Percentiles rank a stretch among this genome's conserved stretches.
phyloP scores from a whole-genome alignment of 225 moss, liverwort and hornwort species.

The Pleurozium schreberi region DNA sequence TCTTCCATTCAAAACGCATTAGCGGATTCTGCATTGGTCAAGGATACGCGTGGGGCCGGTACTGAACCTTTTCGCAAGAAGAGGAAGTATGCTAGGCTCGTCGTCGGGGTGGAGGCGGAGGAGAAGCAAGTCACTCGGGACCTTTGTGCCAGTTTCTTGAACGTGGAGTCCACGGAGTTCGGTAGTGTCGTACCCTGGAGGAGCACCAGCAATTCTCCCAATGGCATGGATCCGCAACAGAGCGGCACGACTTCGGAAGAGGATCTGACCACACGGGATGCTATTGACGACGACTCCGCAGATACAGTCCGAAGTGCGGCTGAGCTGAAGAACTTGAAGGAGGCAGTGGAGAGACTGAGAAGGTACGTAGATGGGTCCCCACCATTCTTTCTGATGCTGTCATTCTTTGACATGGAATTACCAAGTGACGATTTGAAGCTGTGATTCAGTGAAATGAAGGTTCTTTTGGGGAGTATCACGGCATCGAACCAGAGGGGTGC shows the following conservation, averaged over 20 bases:
- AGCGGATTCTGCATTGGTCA: not conserved
- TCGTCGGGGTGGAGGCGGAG: not conserved
- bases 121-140: constrained; percentile 17
- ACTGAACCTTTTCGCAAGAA: constrained; percentile 2
- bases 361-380: not conserved
- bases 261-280: not conserved
- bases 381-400: not conserved
- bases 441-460: constrained; percentile 27
- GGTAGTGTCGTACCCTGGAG: not conserved
- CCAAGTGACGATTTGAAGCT: not conserved
- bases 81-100: not conserved
- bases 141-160: constrained; percentile 17
- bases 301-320: constrained; percentile 36
- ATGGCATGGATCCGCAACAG: not conserved
- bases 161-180: not conserved
- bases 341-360: constrained; percentile 24
- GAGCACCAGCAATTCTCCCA: not conserved
- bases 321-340: constrained; percentile 27
- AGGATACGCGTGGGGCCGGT: not conserved
- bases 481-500: constrained; percentile 16
- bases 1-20: not conserved
- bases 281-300: not conserved
- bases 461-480: constrained; percentile 34
- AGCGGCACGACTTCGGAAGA: constrained; percentile 34
- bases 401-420: not conserved